phyloP scores from a whole-genome alignment of 2,329 filamentous ascomycete species.

The Xylariaceae sp. region DNA sequence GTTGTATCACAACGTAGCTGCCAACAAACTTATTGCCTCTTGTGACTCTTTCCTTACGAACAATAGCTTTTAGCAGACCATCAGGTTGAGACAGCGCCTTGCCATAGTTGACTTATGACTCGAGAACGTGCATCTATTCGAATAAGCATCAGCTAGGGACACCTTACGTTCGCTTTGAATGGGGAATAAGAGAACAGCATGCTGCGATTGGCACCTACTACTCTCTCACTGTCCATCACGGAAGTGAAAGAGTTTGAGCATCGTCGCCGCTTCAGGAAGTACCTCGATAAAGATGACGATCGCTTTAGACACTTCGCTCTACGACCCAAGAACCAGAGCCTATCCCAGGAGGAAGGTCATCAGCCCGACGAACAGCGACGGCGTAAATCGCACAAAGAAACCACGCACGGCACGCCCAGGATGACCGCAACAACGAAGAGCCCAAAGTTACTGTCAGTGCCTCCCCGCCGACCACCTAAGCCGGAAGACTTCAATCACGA shows the following conservation, averaged over 20 bases:
- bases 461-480: constrained; percentile 13
- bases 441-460: constrained; percentile 10
- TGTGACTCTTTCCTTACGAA: too few relatives aligned
- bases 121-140: too few relatives aligned
- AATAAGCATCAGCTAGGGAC: too few relatives aligned
- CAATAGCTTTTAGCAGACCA: too few relatives aligned
- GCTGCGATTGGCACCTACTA: constrained; percentile 37
- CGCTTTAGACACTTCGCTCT: constrained; percentile 13
- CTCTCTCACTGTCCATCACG: constrained; percentile 34
- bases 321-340: constrained; percentile 7
- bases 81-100: too few relatives aligned
- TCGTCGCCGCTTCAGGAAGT: constrained; percentile 28
- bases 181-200: constrained; percentile 20
- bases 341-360: constrained; percentile 8
- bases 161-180: too few relatives aligned
- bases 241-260: constrained; percentile 38
- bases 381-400: constrained; percentile 7
- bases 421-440: constrained; percentile 9
- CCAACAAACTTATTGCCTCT: too few relatives aligned
- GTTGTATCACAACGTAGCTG: too few relatives aligned
- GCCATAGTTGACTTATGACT: too few relatives aligned
- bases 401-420: constrained; percentile 6
- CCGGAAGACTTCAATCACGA: constrained; percentile 9
- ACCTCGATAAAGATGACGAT: constrained; percentile 25
- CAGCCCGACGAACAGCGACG: constrained; percentile 1